phyloP scores from a whole-genome alignment of 257 asterid genomes.

The Penstemon davidsonii region DNA sequence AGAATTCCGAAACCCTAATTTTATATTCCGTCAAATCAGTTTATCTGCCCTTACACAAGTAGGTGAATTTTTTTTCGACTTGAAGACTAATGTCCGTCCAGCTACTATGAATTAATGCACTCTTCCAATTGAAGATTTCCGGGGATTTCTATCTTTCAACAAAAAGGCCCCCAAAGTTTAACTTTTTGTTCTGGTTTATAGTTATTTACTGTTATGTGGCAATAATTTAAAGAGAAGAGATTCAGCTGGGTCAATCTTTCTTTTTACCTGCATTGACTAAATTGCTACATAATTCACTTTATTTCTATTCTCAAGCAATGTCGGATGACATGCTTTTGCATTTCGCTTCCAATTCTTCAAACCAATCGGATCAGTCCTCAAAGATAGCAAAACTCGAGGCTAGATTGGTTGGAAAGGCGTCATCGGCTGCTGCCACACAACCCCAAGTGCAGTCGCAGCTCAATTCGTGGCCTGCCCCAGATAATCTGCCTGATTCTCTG shows the following conservation, averaged over 20 bases:
- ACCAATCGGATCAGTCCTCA: constrained; percentile 80
- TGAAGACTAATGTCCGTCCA: constrained; percentile 17
- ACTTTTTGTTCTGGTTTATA: background rate
- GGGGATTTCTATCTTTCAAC: constrained; percentile 20
- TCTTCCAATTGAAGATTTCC: constrained; percentile 25
- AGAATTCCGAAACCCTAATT: constrained; percentile 36
- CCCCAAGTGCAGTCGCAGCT: constrained; percentile 46
- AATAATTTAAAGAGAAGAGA: constrained; percentile 24
- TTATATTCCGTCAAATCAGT: constrained; percentile 20
- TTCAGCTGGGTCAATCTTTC: constrained; percentile 18
- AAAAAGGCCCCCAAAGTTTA: constrained; percentile 14
- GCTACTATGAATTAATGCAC: constrained; percentile 25
- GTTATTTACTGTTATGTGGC: constrained; percentile 14
- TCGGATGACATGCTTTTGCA: constrained; percentile 74
- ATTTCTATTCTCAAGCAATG: constrained; percentile 43
- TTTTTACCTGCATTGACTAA: constrained; percentile 38
- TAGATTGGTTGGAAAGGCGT: constrained; percentile 78
- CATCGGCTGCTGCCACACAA: constrained; percentile 47
- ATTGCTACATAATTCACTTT: constrained; percentile 27
- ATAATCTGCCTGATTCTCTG: constrained; percentile 47
- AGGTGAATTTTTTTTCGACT: constrained; percentile 7
- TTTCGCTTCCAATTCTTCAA: constrained; percentile 87
- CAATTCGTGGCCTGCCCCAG: constrained; percentile 58
- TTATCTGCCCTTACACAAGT: background rate
- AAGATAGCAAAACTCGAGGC: constrained; percentile 96